Evolutionary conservation across 2,329 filamentous ascomycete genomes (phyloP), one percentile per base, ranked within the genome.

Genomic region (Fusarium proliferatum): DNA sequence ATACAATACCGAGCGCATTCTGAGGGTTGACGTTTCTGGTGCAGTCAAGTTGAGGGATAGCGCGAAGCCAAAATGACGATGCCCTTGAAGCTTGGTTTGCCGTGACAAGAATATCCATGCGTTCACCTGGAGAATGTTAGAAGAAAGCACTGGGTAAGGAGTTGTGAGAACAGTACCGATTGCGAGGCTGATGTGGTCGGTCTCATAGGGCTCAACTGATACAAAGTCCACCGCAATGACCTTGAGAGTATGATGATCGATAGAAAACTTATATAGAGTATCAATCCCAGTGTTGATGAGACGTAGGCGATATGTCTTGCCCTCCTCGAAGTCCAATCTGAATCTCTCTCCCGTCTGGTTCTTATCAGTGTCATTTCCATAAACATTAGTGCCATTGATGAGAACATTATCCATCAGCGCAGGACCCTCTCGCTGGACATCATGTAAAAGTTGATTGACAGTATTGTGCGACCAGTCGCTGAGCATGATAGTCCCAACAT

Each of bases 191-290:
- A 91, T 79, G n/a, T 85, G 66, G 2, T 84, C 82, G 4, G 88
- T 86, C 2, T 80, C 80, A 70, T 88, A 92, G 1, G 90, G 90
- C 19, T 83, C 75, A 39, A 92, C 84, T 10, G 89, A 88, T 0
- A 92, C 86, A 19, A 91, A 82, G 73, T 91, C 90, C 15, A 80
- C 82, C 1, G 86, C 84, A 56, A 92, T 89, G 41, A 92, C 88
- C 1, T 84, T 87, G 72, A 92, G 79, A 2, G 77, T 85, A 77
- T 92, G 90, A 49, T 87, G 84, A 76, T 89, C 88, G 64, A 89
- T 88, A 28, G 82, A 82, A 75, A 89, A 88, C 71, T 84, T 84
- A 78, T 84, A 80, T 61, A 82, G 80, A 5, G 81, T 82, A 57
- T 86, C 85, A 42, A 84, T 78, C n/a, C 83, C 85, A 5, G 79